Evolutionary conservation across 352 stramenopile genomes (phyloP).

Genomic region (Globisporangium heterothallicum): DNA sequence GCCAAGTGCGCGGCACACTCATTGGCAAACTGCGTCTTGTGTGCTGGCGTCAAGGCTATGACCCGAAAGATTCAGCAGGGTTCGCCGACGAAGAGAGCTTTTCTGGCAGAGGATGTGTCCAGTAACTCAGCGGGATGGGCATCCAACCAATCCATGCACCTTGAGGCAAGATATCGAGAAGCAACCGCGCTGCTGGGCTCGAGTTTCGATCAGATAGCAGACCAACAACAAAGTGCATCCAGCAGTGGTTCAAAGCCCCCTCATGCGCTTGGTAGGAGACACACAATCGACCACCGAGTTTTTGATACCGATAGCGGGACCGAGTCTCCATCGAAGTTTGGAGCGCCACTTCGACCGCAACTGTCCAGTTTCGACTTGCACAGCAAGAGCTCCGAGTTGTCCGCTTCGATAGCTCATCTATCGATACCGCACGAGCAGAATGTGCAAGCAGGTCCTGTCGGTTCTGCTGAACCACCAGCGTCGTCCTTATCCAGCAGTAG

Average conservation of each 20-base stretch:
- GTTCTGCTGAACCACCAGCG: neutral
- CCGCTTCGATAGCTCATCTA: neutral
- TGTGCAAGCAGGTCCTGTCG: neutral
- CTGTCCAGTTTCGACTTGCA: constrained; percentile 6
- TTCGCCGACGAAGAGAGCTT: neutral
- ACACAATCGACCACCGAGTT: constrained; percentile 6
- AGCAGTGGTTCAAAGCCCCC: neutral
- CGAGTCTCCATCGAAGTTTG: neutral
- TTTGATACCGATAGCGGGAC: neutral
- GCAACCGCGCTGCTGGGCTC: neutral
- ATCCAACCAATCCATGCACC: neutral
- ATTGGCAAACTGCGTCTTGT: constrained; percentile 72
- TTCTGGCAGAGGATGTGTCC: neutral
- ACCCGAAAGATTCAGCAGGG: constrained; percentile 6
- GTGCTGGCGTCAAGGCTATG: constrained; percentile 30
- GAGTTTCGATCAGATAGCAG: neutral
- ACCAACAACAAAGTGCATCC: neutral
- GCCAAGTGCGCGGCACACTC: constrained; percentile 47
- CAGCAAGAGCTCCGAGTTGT: neutral
- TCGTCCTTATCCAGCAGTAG: neutral
- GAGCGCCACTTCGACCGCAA: neutral
- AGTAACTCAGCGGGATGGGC: neutral
- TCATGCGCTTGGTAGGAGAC: neutral
- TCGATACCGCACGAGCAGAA: neutral
- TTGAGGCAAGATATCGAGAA: neutral